phyloP scores from a whole-genome alignment of 2,329 filamentous ascomycete species.

The Tolypocladium pustulatum region DNA sequence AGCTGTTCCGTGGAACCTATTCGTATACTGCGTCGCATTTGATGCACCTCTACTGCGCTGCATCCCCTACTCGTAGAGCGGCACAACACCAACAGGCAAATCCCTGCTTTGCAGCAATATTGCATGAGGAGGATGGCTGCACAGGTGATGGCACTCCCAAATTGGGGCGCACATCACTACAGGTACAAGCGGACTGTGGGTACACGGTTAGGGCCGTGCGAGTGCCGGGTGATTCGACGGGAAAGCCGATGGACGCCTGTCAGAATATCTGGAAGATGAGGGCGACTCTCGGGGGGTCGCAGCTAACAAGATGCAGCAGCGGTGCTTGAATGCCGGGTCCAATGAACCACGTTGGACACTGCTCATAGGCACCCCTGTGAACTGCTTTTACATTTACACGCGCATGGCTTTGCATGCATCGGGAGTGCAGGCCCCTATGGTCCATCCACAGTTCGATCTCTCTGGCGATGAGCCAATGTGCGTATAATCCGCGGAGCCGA shows the following conservation, averaged over 20 bases:
- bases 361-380: background rate
- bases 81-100: background rate
- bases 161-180: background rate
- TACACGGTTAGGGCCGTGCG: background rate
- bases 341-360: background rate
- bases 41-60: background rate
- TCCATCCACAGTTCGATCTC: background rate
- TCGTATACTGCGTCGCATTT: background rate
- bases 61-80: background rate
- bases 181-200: background rate
- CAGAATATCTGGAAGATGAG: background rate
- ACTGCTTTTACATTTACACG: background rate
- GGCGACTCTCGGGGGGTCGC: background rate
- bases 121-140: too few species aligned
- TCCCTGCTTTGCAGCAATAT: background rate
- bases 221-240: background rate
- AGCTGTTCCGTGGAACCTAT: background rate
- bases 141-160: too few species aligned
- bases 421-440: background rate
- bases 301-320: background rate
- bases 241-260: background rate
- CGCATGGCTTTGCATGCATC: background rate
- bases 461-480: background rate
- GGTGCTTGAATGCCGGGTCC: background rate
- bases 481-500: background rate